Evolutionary conservation across 768 basidiomycete species (phyloP), one percentile per base, ranked within the genome.

Genomic region (Kwoniella sp.): DNA sequence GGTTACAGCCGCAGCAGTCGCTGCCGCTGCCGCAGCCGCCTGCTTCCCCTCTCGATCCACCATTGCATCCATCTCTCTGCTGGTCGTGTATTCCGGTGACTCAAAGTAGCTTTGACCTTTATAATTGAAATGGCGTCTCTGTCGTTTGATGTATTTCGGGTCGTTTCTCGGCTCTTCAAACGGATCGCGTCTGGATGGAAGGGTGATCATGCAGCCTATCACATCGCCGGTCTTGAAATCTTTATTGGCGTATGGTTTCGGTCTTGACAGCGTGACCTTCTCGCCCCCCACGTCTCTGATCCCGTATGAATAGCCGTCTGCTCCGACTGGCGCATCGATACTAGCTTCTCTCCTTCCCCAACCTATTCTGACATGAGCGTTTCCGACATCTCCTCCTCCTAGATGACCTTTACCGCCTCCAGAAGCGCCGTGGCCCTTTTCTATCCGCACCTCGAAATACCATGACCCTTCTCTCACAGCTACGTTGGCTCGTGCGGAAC

Each of bases 71-170:
- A 98, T 98, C 82, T 99, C 96, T 79, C 94, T 96, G 29, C 85
- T 87, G 64, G 88, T 87, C 11, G 87, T 82, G 78, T 96, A 97
- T 79, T 98, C 95, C 66, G 91, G 83, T 65, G 88, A 88, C 82
- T 99, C 96, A 79, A 97, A 97, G 79, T 94, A 93, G 68, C 92
- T 90, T 81, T 95, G 93, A n/a, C 91, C 91, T 81, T 95, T 96
- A 82, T 92, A 91, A 65, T 91, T 90, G 76, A 99, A 94, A 2
- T 94, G 87, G 66, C 95, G 90, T 61, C 96, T 90, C 75, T 93
- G 91, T 60, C 96, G 87, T 69, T 88, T 87, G 67, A 96, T 82
- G 26, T 25, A 52, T 2, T 47, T 89, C 11, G 94, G 90, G 78
- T 96, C 91, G 69, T 87, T 82, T 1, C 85, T 84, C 74, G 94